These are phyloP conservation scores for Lablab purpureus DNA, from an alignment of 306 rosid genomes.

Conservation along the genomic window DNA sequence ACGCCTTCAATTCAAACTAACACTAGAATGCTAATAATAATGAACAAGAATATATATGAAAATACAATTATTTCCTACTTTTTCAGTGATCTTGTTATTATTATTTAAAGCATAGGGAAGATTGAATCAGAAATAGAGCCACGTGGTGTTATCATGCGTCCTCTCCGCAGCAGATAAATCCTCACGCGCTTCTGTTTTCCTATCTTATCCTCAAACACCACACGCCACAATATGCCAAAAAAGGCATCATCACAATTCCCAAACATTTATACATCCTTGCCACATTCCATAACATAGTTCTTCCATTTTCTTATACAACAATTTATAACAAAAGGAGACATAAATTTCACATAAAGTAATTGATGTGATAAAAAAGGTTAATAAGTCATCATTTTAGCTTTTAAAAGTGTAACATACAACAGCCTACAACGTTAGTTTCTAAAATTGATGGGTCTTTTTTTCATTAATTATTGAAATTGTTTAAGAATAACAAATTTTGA, in stretches of 20 bases:
- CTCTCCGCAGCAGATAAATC: conserved; percentile 2
- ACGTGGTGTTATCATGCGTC: conserved; percentile 6
- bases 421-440: no score
- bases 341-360: no score
- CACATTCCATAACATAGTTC: not conserved
- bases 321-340: no score
- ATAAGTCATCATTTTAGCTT: no score
- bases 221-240: conserved; percentile 50
- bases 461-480: no score
- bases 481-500: no score
- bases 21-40: conserved; percentile 33
- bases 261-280: conserved; percentile 24
- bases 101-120: not conserved
- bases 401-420: no score
- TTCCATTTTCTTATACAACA: no score
- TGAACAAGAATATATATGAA: not conserved
- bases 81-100: not conserved
- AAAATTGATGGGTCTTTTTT: no score
- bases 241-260: conserved; percentile 43
- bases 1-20: not conserved
- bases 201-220: conserved; percentile 29
- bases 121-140: conserved; percentile 17
- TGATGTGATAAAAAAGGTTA: no score
- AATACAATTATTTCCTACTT: not conserved
- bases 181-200: not conserved